Evolutionary conservation across 768 basidiomycete species (phyloP).

Genomic region (Tulasnella sp.): DNA sequence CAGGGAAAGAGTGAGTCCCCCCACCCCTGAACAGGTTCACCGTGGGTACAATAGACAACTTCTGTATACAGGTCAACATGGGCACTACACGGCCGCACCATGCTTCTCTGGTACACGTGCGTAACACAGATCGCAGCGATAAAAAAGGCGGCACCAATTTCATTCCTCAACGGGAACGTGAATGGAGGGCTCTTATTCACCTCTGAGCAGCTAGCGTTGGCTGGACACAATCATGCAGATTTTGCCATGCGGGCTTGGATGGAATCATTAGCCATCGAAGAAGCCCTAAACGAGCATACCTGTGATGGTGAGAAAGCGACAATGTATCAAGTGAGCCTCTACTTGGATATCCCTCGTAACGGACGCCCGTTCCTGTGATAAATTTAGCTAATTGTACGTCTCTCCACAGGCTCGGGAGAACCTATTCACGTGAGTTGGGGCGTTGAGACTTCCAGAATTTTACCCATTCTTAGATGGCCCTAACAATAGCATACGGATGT

Average conservation of each 20-base stretch:
- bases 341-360: not conserved
- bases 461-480: not conserved
- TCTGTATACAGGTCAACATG: not conserved
- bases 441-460: not conserved
- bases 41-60: not conserved
- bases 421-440: not conserved
- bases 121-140: too few relatives aligned
- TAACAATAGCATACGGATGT: not conserved
- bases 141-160: too few relatives aligned
- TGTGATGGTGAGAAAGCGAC: conserved; percentile 14
- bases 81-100: conserved; percentile 2
- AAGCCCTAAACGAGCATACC: conserved; percentile 10
- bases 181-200: not conserved
- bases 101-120: conserved; percentile 8
- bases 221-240: not conserved
- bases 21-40: not conserved
- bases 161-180: too few relatives aligned
- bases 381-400: not conserved
- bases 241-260: conserved; percentile 12
- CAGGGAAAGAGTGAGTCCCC: conserved; percentile 11
- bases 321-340: conserved; percentile 11
- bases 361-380: too few relatives aligned
- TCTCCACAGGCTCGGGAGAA: not conserved
- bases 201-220: conserved; percentile 24
- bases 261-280: conserved; percentile 14